These are phyloP conservation scores for Curvularia lunata DNA, from an alignment of 2,329 filamentous ascomycete genomes.

Conservation along the genomic window DNA sequence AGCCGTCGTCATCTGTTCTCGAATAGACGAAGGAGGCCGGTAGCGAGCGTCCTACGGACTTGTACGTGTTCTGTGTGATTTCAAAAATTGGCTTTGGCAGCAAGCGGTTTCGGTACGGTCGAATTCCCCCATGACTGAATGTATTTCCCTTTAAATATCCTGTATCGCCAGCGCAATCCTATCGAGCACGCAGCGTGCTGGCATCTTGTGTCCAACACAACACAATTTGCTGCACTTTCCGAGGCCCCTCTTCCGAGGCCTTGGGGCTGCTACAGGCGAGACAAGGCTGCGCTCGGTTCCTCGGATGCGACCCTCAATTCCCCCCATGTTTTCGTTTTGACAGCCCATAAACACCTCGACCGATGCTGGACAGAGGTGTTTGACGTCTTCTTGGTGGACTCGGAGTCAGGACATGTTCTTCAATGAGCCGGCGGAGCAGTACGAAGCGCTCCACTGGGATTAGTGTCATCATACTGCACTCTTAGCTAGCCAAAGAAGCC, in stretches of 20 bases:
- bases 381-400: conserved; percentile 30
- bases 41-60: conserved; percentile 49
- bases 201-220: conserved; percentile 22
- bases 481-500: conserved; percentile 41
- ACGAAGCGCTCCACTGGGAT: conserved; percentile 27
- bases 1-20: conserved; percentile 42
- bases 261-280: conserved; percentile 28
- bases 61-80: conserved; percentile 47
- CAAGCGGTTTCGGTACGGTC: conserved; percentile 49
- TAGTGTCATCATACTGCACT: conserved; percentile 36
- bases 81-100: conserved; percentile 51
- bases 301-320: conserved; percentile 45
- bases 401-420: conserved; percentile 31
- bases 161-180: conserved; percentile 35
- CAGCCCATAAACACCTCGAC: conserved; percentile 35
- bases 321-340: conserved; percentile 41
- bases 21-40: conserved; percentile 45
- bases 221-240: conserved; percentile 24
- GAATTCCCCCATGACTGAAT: conserved; percentile 50
- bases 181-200: conserved; percentile 31
- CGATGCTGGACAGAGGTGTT: conserved; percentile 34
- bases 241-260: conserved; percentile 36
- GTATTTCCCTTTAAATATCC: conserved; percentile 46
- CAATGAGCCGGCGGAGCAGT: conserved; percentile 24
- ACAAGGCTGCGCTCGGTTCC: conserved; percentile 37